Percentiles rank a stretch among this genome's conserved stretches.
Conservation (phyloP, 306 rosid species). For the Alnus rubra region DNA sequence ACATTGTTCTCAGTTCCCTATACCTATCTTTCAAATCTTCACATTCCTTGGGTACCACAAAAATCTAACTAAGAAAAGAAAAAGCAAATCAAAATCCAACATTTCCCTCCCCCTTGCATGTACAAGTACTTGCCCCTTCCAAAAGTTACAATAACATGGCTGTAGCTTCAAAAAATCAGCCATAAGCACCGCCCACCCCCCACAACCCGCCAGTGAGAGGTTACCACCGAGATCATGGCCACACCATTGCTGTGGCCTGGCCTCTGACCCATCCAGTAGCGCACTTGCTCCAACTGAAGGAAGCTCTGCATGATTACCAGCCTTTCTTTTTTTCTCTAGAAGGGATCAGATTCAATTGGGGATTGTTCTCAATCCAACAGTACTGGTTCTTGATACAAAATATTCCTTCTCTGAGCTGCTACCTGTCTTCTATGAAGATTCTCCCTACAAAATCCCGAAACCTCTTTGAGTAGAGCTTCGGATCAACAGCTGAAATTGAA, state of each 20-base stretch:
- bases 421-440: slow-evolving; percentile 80
- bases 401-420: slow-evolving; percentile 3
- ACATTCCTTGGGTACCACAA: slow-evolving; percentile 50
- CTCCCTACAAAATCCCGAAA: slow-evolving; percentile 88
- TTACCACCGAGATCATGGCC: background rate
- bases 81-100: slow-evolving; percentile 34
- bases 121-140: slow-evolving; percentile 45
- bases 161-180: slow-evolving; percentile 53
- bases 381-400: background rate
- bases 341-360: background rate
- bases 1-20: slow-evolving; percentile 41
- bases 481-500: slow-evolving; percentile 96
- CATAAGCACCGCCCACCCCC: slow-evolving; percentile 25
- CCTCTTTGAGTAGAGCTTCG: slow-evolving; percentile 89
- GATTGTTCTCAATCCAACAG: slow-evolving; percentile 28
- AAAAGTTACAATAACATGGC: slow-evolving; percentile 32
- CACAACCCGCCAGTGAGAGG: slow-evolving; percentile 9
- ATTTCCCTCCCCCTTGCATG: slow-evolving; percentile 41
- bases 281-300: slow-evolving; percentile 11
- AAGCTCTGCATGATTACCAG: slow-evolving; percentile 14
- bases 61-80: slow-evolving; percentile 29
- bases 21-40: slow-evolving; percentile 51
- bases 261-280: slow-evolving; percentile 15
- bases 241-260: slow-evolving; percentile 17
- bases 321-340: background rate